Evolutionary conservation across 2,329 filamentous ascomycete genomes (phyloP).

Genomic region (Trichophyton rubrum): DNA sequence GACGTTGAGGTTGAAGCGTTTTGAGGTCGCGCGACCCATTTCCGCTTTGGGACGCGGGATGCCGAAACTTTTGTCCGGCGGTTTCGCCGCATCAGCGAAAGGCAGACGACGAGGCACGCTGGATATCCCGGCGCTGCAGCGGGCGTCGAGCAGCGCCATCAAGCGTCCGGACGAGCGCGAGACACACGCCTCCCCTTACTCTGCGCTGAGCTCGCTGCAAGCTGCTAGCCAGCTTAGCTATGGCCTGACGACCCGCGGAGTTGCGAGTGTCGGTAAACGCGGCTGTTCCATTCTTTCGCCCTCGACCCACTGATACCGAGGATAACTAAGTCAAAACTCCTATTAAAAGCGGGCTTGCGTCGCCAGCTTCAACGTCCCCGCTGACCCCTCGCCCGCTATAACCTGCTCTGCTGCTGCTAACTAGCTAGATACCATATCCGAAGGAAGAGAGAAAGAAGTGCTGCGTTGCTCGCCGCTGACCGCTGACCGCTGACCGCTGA

Average conservation of each 20-base stretch:
- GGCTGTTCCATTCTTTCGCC: background rate
- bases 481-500: background rate
- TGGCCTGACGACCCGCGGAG: background rate
- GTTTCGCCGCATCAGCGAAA: background rate
- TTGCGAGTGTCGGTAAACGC: background rate
- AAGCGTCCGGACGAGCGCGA: no score
- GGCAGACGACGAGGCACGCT: background rate
- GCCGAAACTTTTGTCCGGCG: conserved; percentile 2
- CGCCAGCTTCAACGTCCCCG: background rate
- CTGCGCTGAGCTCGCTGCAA: no score
- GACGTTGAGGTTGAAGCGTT: background rate
- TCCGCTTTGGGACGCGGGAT: background rate
- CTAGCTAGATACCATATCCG: no score
- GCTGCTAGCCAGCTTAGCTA: background rate
- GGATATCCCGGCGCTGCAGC: background rate
- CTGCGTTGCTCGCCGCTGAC: background rate
- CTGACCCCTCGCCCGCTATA: background rate
- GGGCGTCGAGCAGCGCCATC: background rate
- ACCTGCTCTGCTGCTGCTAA: background rate
- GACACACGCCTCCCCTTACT: no score
- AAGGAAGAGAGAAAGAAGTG: background rate
- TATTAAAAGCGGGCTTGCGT: background rate
- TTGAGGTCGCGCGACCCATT: background rate
- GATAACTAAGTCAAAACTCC: background rate
- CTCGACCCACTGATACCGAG: background rate